phyloP scores from a whole-genome alignment of 2,329 filamentous ascomycete species.

The Venturiaceae sp. region DNA sequence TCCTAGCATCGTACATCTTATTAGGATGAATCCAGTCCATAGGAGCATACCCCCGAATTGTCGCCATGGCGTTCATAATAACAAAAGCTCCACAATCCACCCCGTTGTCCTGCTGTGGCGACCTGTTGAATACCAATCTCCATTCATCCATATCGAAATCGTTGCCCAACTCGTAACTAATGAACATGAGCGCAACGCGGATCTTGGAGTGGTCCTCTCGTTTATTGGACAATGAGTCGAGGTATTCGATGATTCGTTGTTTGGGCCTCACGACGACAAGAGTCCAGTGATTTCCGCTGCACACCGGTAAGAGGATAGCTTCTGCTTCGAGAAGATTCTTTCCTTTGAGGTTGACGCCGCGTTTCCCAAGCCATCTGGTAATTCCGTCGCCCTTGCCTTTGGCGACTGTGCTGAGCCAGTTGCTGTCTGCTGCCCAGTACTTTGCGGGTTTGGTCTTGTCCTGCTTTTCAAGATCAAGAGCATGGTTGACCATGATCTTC shows the following conservation, averaged over 20 bases:
- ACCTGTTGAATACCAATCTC: conserved; percentile 41
- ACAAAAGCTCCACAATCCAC: conserved; percentile 72
- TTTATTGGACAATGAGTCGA: conserved; percentile 53
- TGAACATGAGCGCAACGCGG: conserved; percentile 37
- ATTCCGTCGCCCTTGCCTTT: conserved; percentile 30
- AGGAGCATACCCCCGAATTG: conserved; percentile 29
- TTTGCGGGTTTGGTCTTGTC: conserved; percentile 45
- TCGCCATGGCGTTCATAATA: conserved; percentile 60
- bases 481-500: conserved; percentile 46
- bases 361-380: conserved; percentile 4
- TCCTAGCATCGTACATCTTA: neutral
- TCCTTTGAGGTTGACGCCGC: conserved; percentile 39
- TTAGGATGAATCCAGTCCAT: conserved; percentile 11
- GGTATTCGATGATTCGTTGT: conserved; percentile 52
- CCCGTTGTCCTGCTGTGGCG: conserved; percentile 53
- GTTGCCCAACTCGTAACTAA: conserved; percentile 47
- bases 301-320: conserved; percentile 61
- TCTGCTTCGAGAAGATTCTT: conserved; percentile 55
- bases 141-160: conserved; percentile 50
- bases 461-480: conserved; percentile 46
- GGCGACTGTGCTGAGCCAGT: conserved; percentile 45
- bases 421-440: conserved; percentile 54
- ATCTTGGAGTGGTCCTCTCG: conserved; percentile 12
- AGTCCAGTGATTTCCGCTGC: conserved; percentile 59
- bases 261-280: conserved; percentile 56